Conservation (phyloP, 2,329 filamentous ascomycete species). For the Exophiala aquamarina region DNA sequence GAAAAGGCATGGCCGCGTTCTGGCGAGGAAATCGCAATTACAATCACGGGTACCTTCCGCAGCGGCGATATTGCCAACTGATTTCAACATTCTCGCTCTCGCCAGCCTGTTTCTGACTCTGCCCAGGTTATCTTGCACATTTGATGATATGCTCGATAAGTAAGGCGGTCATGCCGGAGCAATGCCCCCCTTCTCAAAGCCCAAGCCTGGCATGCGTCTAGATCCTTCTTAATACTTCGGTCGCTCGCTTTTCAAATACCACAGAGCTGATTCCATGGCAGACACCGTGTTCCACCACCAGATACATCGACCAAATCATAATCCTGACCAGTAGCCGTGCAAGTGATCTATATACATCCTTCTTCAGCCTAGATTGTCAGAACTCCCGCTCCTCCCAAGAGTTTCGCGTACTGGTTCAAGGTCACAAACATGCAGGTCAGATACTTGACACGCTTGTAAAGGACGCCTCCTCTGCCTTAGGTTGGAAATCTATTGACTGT, state of each 20-base stretch:
- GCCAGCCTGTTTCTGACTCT: too few relatives aligned
- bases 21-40: too few relatives aligned
- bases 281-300: slow-evolving; percentile 18
- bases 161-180: too few relatives aligned
- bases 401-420: slow-evolving; percentile 42
- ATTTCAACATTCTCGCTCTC: too few relatives aligned
- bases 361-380: slow-evolving; percentile 2
- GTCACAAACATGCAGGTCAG: slow-evolving; percentile 42
- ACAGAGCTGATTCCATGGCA: slow-evolving; percentile 24
- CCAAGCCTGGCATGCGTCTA: slow-evolving; percentile 22
- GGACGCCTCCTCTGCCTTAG: background rate
- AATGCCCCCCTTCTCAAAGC: slow-evolving; percentile 3
- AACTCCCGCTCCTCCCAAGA: slow-evolving; percentile 27
- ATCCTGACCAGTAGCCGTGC: slow-evolving; percentile 11
- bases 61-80: too few relatives aligned
- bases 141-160: too few relatives aligned
- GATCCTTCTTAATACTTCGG: slow-evolving; percentile 26
- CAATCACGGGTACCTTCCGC: too few relatives aligned
- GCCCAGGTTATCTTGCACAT: too few relatives aligned
- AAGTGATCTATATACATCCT: slow-evolving; percentile 30
- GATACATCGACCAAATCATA: slow-evolving; percentile 22
- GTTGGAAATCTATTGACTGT: slow-evolving; percentile 26
- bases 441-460: slow-evolving; percentile 51
- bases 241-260: slow-evolving; percentile 25
- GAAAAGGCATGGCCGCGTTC: too few relatives aligned